Evolutionary conservation across 225 moss, liverwort and hornwort genomes (phyloP).

Genomic region (Lunularia cruciata): DNA sequence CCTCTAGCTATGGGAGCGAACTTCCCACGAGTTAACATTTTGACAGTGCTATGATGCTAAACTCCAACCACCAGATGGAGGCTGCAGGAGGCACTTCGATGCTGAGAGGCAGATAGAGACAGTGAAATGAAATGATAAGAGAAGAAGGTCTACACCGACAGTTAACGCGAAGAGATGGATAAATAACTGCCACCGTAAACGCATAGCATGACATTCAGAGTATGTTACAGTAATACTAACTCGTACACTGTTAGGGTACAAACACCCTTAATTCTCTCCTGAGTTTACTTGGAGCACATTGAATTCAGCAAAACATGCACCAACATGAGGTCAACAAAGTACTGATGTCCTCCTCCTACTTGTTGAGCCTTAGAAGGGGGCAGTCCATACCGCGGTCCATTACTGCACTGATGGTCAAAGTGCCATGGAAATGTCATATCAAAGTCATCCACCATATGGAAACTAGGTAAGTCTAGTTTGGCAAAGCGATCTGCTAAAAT

Average conservation of each 20-base stretch:
- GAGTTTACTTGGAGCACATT: slow-evolving; percentile 23
- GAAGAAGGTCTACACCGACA: too few relatives aligned
- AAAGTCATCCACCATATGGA: slow-evolving; percentile 28
- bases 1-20: not conserved
- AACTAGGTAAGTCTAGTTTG: not conserved
- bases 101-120: not conserved
- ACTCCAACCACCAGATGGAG: not conserved
- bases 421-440: slow-evolving; percentile 41
- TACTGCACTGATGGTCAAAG: slow-evolving; percentile 38
- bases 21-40: not conserved
- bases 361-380: slow-evolving; percentile 25
- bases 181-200: not conserved
- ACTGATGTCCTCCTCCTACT: slow-evolving; percentile 30
- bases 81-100: not conserved
- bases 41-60: not conserved
- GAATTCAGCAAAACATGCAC: slow-evolving; percentile 40
- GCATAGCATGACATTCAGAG: not conserved
- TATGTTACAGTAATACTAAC: too few relatives aligned
- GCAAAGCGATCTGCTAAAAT: slow-evolving; percentile 15
- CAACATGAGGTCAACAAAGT: slow-evolving; percentile 46
- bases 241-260: too few relatives aligned
- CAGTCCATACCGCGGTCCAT: slow-evolving; percentile 50
- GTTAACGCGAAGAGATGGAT: too few relatives aligned
- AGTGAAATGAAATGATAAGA: too few relatives aligned
- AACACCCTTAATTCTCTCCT: too few relatives aligned